phyloP scores from a whole-genome alignment of 140 eudicot species.

The Senecio squalidus region DNA sequence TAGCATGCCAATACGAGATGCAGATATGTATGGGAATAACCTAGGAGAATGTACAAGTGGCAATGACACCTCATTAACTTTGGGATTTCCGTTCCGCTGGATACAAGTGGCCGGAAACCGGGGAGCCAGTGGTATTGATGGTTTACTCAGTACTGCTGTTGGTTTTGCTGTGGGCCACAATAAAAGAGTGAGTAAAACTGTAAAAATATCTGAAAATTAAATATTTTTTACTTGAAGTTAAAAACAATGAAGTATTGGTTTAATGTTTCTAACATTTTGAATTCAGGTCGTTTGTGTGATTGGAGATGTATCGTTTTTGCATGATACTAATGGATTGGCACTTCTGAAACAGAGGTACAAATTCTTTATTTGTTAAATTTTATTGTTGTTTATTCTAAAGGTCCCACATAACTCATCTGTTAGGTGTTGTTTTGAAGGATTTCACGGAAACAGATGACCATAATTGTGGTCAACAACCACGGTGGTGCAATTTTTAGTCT shows the following conservation, averaged over 20 bases:
- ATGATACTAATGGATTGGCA: conserved; percentile 92
- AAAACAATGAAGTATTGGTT: not conserved
- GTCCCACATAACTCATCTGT: conserved; percentile 7
- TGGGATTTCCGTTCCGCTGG: conserved; percentile 55
- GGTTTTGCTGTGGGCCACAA: conserved; percentile 92
- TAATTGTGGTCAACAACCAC: conserved; percentile 80
- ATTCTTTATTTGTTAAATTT: not conserved
- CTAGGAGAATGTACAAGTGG: conserved; percentile 24
- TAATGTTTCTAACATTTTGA: conserved; percentile 5
- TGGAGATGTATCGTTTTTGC: conserved; percentile 91
- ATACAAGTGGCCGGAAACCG: conserved; percentile 72
- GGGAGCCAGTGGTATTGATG: conserved; percentile 99
- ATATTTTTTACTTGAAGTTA: not conserved
- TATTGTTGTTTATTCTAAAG: not conserved
- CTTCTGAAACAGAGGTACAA: conserved; percentile 62
- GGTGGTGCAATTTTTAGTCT: conserved; percentile 98
- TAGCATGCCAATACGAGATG: conserved; percentile 97
- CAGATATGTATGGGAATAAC: conserved; percentile 71
- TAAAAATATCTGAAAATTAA: not conserved
- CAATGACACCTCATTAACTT: conserved; percentile 21
- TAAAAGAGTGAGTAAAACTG: conserved; percentile 50
- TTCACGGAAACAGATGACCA: conserved; percentile 60
- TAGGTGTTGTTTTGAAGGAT: conserved; percentile 41
- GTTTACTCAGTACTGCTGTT: conserved; percentile 84
- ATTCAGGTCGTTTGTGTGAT: conserved; percentile 74